Base-by-base conservation (phyloP, 768 basidiomycete species). In the Podaxis sp. region DNA sequence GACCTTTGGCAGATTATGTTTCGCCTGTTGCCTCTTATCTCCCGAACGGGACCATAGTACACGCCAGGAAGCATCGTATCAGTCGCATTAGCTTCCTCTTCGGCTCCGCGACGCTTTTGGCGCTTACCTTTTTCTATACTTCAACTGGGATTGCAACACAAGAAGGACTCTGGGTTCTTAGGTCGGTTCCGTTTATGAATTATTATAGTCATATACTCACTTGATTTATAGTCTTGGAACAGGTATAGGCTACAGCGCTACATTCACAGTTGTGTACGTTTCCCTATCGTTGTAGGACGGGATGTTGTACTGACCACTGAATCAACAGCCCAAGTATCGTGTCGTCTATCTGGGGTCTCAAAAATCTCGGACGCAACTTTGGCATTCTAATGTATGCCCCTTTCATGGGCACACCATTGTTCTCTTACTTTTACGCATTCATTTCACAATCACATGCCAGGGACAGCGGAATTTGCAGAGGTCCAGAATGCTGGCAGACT, bases 361-460 rank as follows among this genome's bases (percentile, higher is more conserved):
- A 78, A n/a, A 82, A 90, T 64, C 76, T 87, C 4, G 92, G 86
- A 8, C 84, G 92, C 61, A 94, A 94, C 72, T 93, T 85, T 63
- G 90, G 91, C 26, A 73, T 91, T 40, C 69, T 91, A 60, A 85
- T 88, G 53, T 91, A 90, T 66, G 86, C 91, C 0, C 87, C 90
- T 4, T 89, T 93, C 72, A 72, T 86, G 26, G 91, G 90, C 4
- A 91, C 90, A 0, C 84, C 90, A 1, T 38, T 85, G 0, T 93
- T 92, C 71, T 91, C 92, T 2, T 93, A 90, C 71, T 70, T 93
- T 0, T 94, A 92, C 64, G 92, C 92, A 13, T 85, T 87, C 66
- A 69, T 91, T 52, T 82, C 88, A 5, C 81, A 80, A 3, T 73
- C 79, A 2, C 83, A 86, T 63, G 77, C 82, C 8, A 49, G 70